Base-by-base conservation (phyloP, 148 eudicot genomes). In the Vaccinium vitisidaea region DNA sequence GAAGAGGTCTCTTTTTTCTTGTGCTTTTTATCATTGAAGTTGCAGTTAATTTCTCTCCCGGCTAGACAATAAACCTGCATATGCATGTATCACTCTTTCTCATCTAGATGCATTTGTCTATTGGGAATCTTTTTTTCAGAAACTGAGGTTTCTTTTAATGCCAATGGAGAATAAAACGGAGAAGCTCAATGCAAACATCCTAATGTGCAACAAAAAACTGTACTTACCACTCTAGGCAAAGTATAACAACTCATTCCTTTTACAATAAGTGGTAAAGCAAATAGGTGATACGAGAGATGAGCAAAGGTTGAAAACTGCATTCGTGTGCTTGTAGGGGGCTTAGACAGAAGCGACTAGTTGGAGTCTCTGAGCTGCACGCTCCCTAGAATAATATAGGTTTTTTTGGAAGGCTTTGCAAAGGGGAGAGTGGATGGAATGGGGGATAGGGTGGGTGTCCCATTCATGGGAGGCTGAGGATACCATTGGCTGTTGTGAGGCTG, bases 1-100 rank as follows among this genome's bases (percentile, higher is more conserved):
- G 99, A 97, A 87, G 99, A 97, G 99, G 99, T 97, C 86, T 11
- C 25, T 8, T 79, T 5, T 56, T 14, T 50, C 59, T 61, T 0
- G 14, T 18, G 58, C 53, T 84, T 49, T 39, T 59, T 50, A 50
- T 71, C 5, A 73, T 70, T 49, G 54, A 11, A 30, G 77, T 56
- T 84, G 58, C 83, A 32, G 43, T 8, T 79, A 5, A 14, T 79
- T 21, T 65, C 77, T 82, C 75, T 48, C 36, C 1, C 36, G 36
- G 36, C 36, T 32, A 8, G 73, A 27, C 39, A 67, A 67, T 63
- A 27, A 25, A 67, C 36, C 12, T 25, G 3, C 15, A 27, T 11
- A 67, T 27, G 11, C 25, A 14, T 82, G 53, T 23, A n/a, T 82
- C 49, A 27, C 53, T 30, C 52, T 83, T 54, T 52, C 11, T 83